Evolutionary conservation across 2,329 filamentous ascomycete species (phyloP).

Genomic region (Fusarium sp.): DNA sequence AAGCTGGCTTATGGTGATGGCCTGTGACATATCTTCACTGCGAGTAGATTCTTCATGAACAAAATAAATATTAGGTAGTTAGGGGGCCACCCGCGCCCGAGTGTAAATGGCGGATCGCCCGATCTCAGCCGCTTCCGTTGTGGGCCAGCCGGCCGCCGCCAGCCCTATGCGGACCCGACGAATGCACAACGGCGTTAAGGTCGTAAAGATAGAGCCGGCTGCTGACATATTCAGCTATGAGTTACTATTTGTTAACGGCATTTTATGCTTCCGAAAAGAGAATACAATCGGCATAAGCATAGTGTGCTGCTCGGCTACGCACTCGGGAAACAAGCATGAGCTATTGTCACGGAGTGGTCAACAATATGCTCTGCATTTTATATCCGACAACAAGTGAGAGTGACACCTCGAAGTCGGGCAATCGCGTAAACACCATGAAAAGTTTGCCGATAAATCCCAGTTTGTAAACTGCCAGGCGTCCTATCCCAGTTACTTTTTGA

Average conservation of each 20-base stretch:
- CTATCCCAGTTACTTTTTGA: background rate
- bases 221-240: conserved; percentile 12
- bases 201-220: background rate
- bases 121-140: conserved; percentile 38
- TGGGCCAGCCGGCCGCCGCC: conserved; percentile 29
- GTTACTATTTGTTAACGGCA: background rate
- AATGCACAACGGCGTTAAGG: conserved; percentile 1
- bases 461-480: conserved; percentile 17
- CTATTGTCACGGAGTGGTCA: conserved; percentile 12
- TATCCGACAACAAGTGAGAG: conserved; percentile 4
- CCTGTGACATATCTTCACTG: too few relatives aligned
- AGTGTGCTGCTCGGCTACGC: background rate
- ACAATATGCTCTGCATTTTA: conserved; percentile 1
- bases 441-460: conserved; percentile 6
- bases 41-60: background rate
- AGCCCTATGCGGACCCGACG: conserved; percentile 34
- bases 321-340: conserved; percentile 4
- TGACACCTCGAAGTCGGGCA: background rate
- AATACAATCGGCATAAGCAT: conserved; percentile 11
- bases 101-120: conserved; percentile 29
- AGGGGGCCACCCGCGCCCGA: conserved; percentile 16
- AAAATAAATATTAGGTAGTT: background rate
- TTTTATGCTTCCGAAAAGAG: background rate
- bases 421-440: conserved; percentile 7
- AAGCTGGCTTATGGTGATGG: background rate